Evolutionary conservation across 2,329 filamentous ascomycete genomes (phyloP).

Genomic region (Exophiala alcalophila): DNA sequence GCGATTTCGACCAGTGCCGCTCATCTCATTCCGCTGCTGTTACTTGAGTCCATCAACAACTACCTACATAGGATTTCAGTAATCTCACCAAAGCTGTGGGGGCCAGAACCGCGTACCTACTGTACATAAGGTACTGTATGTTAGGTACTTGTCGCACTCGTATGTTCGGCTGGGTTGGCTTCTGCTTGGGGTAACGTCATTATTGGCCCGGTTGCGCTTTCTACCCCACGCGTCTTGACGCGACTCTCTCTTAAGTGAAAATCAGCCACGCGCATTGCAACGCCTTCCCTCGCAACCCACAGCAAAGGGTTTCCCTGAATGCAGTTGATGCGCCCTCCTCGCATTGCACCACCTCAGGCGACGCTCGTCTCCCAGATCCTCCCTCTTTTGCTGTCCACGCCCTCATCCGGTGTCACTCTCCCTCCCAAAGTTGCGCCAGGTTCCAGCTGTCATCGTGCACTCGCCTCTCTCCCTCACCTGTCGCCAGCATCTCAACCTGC

Average conservation of each 20-base stretch:
- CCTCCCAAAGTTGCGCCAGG: neutral
- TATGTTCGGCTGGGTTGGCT: too few relatives aligned
- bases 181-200: too few relatives aligned
- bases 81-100: too few relatives aligned
- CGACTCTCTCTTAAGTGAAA: constrained; percentile 4
- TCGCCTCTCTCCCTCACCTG: neutral
- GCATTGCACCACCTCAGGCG: neutral
- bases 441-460: neutral
- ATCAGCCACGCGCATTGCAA: neutral
- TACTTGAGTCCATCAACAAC: too few relatives aligned
- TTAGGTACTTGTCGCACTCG: too few relatives aligned
- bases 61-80: too few relatives aligned
- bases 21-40: too few relatives aligned
- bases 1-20: too few relatives aligned
- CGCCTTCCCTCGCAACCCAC: too few relatives aligned
- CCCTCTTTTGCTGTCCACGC: neutral
- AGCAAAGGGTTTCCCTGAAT: constrained; percentile 7
- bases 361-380: neutral
- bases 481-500: neutral
- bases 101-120: too few relatives aligned
- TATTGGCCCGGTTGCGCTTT: too few relatives aligned
- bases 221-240: constrained; percentile 20
- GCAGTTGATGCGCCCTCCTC: constrained; percentile 11
- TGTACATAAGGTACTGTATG: too few relatives aligned
- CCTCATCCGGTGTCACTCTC: neutral